These are phyloP conservation scores for Crithidia expoeki DNA, from an alignment of 208 protist species.

Conservation along the genomic window DNA sequence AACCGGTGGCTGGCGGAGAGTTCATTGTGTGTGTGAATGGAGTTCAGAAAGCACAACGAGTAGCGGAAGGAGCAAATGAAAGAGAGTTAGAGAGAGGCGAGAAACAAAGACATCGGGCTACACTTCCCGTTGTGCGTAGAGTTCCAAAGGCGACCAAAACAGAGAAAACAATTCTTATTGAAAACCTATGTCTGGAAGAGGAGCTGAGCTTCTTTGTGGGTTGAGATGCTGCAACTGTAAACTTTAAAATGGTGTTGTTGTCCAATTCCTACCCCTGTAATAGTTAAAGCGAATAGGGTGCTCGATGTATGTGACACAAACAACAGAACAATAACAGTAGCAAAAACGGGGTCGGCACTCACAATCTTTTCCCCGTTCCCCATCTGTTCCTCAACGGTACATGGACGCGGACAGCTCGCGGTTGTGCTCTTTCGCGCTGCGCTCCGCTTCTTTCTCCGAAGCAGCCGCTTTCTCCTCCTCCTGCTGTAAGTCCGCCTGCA, in stretches of 20 bases:
- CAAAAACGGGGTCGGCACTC: neutral
- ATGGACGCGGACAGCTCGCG: constrained; percentile 53
- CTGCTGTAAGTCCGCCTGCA: constrained; percentile 43
- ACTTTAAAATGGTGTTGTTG: too few relatives aligned
- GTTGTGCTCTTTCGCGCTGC: constrained; percentile 32
- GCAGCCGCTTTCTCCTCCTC: constrained; percentile 33
- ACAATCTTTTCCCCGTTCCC: neutral
- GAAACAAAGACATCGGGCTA: too few relatives aligned
- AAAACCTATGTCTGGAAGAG: too few relatives aligned
- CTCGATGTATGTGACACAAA: constrained; percentile 11
- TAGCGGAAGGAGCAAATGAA: neutral
- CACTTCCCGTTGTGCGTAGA: too few relatives aligned
- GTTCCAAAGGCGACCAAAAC: too few relatives aligned
- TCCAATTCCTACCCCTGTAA: too few relatives aligned
- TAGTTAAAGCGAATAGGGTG: neutral
- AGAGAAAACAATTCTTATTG: too few relatives aligned
- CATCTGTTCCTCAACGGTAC: constrained; percentile 29
- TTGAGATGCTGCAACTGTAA: too few relatives aligned
- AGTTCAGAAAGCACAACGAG: constrained; percentile 9
- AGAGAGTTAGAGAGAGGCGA: too few relatives aligned
- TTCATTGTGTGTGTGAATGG: constrained; percentile 4
- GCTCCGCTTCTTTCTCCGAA: constrained; percentile 23
- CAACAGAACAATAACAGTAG: neutral
- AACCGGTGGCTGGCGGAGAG: constrained; percentile 6
- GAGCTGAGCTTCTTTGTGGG: neutral